Conservation (phyloP, 306 rosid species). For the Mimosa pudica region DNA sequence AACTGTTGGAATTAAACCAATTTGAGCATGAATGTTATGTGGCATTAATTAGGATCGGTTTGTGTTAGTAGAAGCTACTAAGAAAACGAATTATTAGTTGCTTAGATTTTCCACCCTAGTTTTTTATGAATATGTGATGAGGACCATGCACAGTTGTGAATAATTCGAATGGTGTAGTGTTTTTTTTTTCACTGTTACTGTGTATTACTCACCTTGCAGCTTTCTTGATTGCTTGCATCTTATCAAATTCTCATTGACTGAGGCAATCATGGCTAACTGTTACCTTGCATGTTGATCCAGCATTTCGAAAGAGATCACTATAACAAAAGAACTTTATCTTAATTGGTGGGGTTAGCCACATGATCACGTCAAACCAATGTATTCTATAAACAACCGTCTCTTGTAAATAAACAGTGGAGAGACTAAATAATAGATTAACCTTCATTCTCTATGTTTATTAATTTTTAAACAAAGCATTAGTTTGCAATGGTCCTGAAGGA, state of each 20-base stretch:
- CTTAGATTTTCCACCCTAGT: background rate
- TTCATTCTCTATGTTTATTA: background rate
- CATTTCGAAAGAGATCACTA: background rate
- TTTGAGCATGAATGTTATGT: conserved; percentile 7
- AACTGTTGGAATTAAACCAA: conserved; percentile 10
- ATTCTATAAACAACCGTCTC: background rate
- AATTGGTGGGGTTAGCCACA: background rate
- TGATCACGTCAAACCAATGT: background rate
- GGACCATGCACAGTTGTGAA: background rate
- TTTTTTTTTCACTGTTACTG: background rate
- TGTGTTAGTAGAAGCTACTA: background rate
- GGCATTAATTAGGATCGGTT: background rate
- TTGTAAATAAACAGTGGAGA: background rate
- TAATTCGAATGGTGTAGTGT: background rate
- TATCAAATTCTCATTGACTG: background rate
- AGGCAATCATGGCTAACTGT: background rate
- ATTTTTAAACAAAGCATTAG: background rate
- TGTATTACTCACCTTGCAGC: conserved; percentile 2
- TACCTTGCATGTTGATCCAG: conserved; percentile 11
- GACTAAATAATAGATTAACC: background rate
- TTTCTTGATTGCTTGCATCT: background rate
- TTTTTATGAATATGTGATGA: background rate
- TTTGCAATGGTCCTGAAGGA: background rate
- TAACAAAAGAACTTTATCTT: background rate
- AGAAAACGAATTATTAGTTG: background rate